phyloP scores from a whole-genome alignment of 352 stramenopile genomes.

The Pythium dissimile region DNA sequence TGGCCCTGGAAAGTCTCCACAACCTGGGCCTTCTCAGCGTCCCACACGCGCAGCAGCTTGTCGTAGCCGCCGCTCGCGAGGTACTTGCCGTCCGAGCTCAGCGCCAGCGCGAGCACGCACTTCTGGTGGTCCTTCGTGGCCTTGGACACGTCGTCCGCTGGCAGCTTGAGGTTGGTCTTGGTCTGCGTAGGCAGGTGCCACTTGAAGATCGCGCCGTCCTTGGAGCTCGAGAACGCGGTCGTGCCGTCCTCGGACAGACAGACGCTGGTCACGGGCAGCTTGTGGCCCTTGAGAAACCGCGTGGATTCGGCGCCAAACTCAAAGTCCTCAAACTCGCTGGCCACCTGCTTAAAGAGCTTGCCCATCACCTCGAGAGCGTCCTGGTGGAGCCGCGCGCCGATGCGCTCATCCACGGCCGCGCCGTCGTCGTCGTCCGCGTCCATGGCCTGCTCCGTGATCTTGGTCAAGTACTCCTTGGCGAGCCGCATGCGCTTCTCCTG shows the following conservation, averaged over 20 bases:
- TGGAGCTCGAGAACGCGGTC: conserved; percentile 88
- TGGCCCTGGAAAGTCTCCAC: conserved; percentile 90
- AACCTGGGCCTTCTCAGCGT: conserved; percentile 65
- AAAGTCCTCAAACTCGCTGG: conserved; percentile 68
- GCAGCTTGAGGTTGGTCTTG: conserved; percentile 64
- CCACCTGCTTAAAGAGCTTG: conserved; percentile 87
- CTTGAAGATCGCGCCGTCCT: conserved; percentile 90
- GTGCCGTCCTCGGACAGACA: conserved; percentile 87
- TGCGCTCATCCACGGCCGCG: conserved; percentile 58
- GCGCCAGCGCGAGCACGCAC: conserved; percentile 80
- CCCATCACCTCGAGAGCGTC: conserved; percentile 83
- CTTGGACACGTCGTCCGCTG: conserved; percentile 56
- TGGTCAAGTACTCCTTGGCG: conserved; percentile 86
- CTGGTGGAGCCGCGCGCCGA: conserved; percentile 77
- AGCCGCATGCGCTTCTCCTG: conserved; percentile 88
- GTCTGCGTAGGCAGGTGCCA: conserved; percentile 86
- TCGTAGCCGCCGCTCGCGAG: conserved; percentile 89
- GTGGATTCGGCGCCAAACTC: conserved; percentile 80
- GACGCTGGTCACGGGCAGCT: conserved; percentile 85
- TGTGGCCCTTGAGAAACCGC: conserved; percentile 73
- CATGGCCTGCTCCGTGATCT: conserved; percentile 73
- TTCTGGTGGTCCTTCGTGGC: conserved; percentile 74
- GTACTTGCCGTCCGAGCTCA: conserved; percentile 91
- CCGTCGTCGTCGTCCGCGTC: conserved; percentile 41
- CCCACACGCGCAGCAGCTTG: conserved; percentile 90